Evolutionary conservation across 2,329 filamentous ascomycete genomes (phyloP), one percentile per base, ranked within the genome.

Genomic region (Colletotrichum abscissum): DNA sequence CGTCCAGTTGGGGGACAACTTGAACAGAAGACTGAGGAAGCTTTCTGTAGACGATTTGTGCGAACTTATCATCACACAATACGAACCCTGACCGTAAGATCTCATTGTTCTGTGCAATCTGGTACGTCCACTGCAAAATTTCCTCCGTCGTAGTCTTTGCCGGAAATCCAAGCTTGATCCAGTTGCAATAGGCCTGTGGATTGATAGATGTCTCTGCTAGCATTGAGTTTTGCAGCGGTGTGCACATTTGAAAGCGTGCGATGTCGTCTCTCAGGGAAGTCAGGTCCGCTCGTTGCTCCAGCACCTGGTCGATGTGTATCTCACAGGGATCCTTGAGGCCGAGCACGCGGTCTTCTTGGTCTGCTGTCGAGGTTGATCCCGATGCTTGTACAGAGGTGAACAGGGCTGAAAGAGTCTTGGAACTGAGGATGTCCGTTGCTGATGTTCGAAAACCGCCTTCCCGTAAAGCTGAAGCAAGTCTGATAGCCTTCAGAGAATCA

Each of bases 141-240:
- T 84, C 76, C 0, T 83, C 75, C 1, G 79, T 46, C 1, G 78
- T 76, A 38, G 85, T 78, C 0, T 77, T 74, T 0, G 80, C 57
- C 0, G 86, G 79, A 12, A 93, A 82, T n/a, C 89, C 84, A 1
- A 97, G 80, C 76, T 93, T 89, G 12, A 97, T 84, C 85, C 92
- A 92, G 77, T 98, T 98, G 82, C 92, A 93, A 79, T 98, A 98
- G 8, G 92, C 87, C 59, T 82, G 83, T 2, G 86, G 75, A 73
- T 92, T 85, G 22, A 84, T 86, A 3, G 86, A 81, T 0, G 94
- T 95, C 82, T 97, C 94, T 0, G 90, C 86, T 19, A 98, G 86
- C 94, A 98, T 97, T 1, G 94, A 92, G 22, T 88, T 84, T 77
- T 98, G 95, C 11, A 97, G 85, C 16, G 91, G 88, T 4, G 92